These are phyloP conservation scores for Huntiella moniliformis DNA, from an alignment of 2,329 filamentous ascomycete species.

Conservation along the genomic window DNA sequence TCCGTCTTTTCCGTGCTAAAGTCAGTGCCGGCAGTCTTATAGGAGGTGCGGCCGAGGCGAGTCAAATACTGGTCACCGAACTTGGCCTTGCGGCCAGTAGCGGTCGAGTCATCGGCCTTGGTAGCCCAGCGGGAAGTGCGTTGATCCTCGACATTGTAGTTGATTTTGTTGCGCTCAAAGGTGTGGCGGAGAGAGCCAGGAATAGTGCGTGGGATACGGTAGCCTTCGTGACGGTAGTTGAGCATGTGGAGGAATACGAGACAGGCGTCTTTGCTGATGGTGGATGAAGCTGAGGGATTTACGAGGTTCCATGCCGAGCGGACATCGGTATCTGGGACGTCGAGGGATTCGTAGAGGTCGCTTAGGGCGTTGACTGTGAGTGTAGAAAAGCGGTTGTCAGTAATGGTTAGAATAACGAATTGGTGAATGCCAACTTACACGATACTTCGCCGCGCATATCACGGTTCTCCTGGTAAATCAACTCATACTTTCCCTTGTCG, in stretches of 20 bases:
- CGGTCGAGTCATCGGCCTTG: constrained; percentile 59
- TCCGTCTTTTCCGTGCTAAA: constrained; percentile 72
- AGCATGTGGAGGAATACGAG: constrained; percentile 93
- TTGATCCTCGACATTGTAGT: constrained; percentile 77
- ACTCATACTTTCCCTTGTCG: constrained; percentile 88
- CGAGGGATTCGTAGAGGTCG: constrained; percentile 67
- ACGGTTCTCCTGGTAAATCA: constrained; percentile 86
- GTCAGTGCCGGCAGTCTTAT: constrained; percentile 73
- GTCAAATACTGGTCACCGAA: constrained; percentile 95
- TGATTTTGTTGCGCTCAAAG: constrained; percentile 91
- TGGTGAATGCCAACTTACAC: constrained; percentile 31
- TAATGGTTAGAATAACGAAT: neutral
- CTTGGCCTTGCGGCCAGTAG: constrained; percentile 81
- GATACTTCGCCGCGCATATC: constrained; percentile 70
- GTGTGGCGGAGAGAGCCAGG: constrained; percentile 77
- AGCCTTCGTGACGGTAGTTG: constrained; percentile 88
- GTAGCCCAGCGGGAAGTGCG: constrained; percentile 60
- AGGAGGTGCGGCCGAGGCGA: constrained; percentile 65
- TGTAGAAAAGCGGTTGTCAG: constrained; percentile 9
- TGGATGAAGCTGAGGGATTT: constrained; percentile 66
- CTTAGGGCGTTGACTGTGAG: constrained; percentile 52
- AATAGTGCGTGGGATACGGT: constrained; percentile 77
- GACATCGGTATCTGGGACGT: constrained; percentile 58
- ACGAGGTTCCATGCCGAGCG: constrained; percentile 93
- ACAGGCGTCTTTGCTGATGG: constrained; percentile 86